These are phyloP conservation scores for Phialophora expanda DNA, from an alignment of 2,329 filamentous ascomycete species.

Conservation along the genomic window DNA sequence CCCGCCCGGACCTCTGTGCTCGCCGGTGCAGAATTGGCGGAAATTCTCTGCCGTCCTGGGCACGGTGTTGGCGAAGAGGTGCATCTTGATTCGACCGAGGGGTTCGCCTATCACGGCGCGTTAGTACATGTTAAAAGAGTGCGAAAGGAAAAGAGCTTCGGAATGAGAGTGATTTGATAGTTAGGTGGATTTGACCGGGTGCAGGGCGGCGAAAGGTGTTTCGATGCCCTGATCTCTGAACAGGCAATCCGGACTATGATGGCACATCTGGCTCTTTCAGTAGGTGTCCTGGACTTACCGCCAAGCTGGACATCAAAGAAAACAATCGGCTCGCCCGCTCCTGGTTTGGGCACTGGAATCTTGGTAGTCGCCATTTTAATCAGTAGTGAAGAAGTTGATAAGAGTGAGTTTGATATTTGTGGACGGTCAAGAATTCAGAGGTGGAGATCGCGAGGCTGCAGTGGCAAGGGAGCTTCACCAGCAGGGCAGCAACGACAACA, in stretches of 20 bases:
- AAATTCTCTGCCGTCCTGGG: conserved; percentile 96
- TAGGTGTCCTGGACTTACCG: conserved; percentile 43
- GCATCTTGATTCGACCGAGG: conserved; percentile 84
- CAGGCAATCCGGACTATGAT: background rate
- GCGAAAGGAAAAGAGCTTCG: background rate
- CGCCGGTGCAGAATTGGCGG: conserved; percentile 93
- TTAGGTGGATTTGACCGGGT: background rate
- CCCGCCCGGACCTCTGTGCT: conserved; percentile 77
- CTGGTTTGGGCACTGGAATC: conserved; percentile 38
- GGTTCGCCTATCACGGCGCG: conserved; percentile 68
- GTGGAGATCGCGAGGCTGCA: conserved; percentile 9
- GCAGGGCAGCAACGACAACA: background rate
- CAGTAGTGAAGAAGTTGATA: background rate
- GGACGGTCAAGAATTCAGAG: background rate
- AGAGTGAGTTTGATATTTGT: background rate
- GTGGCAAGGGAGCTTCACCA: conserved; percentile 9
- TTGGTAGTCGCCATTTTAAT: conserved; percentile 28
- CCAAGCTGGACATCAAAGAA: conserved; percentile 57
- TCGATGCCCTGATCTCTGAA: background rate
- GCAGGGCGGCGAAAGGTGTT: background rate
- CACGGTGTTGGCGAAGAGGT: conserved; percentile 83
- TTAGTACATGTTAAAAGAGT: conserved; percentile 9
- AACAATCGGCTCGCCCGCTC: conserved; percentile 50
- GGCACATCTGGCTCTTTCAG: background rate
- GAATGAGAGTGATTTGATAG: background rate